Evolutionary conservation across 2,329 filamentous ascomycete genomes (phyloP).

Genomic region (Fusarium gaditjirri): DNA sequence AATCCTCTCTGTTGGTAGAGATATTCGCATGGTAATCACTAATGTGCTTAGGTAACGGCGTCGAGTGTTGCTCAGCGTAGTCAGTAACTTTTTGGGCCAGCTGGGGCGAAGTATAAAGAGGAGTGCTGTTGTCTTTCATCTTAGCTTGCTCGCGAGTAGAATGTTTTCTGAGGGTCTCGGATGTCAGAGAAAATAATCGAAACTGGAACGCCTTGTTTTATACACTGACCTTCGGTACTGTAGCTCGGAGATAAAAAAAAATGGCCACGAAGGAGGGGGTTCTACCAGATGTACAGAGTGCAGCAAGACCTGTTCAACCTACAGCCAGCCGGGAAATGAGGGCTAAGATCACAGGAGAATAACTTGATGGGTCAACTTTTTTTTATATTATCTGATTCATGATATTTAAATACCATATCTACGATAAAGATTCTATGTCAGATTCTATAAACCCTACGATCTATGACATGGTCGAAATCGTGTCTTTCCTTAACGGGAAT

Average conservation of each 20-base stretch:
- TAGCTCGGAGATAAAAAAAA: constrained; percentile 31
- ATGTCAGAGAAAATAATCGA: neutral
- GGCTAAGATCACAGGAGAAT: neutral
- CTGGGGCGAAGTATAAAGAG: constrained; percentile 56
- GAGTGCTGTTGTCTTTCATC: constrained; percentile 54
- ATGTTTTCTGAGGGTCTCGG: neutral
- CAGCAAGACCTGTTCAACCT: neutral
- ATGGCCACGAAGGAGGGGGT: neutral
- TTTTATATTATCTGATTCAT: neutral
- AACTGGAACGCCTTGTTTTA: neutral
- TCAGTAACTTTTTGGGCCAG: constrained; percentile 54
- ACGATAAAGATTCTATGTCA: neutral
- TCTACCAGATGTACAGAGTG: neutral
- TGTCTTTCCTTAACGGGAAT: neutral
- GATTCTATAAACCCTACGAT: neutral
- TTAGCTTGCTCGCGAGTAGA: constrained; percentile 11
- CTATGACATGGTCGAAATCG: neutral
- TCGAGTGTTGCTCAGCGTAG: constrained; percentile 57
- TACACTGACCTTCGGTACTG: constrained; percentile 12
- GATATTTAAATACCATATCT: neutral
- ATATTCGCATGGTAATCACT: constrained; percentile 53
- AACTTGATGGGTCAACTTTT: neutral
- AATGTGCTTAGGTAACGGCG: constrained; percentile 55
- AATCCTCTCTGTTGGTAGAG: constrained; percentile 41
- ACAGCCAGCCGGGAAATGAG: neutral